These are phyloP conservation scores for Clavariopsis aquatica DNA, from an alignment of 495 filamentous ascomycete genomes.

Conservation along the genomic window DNA sequence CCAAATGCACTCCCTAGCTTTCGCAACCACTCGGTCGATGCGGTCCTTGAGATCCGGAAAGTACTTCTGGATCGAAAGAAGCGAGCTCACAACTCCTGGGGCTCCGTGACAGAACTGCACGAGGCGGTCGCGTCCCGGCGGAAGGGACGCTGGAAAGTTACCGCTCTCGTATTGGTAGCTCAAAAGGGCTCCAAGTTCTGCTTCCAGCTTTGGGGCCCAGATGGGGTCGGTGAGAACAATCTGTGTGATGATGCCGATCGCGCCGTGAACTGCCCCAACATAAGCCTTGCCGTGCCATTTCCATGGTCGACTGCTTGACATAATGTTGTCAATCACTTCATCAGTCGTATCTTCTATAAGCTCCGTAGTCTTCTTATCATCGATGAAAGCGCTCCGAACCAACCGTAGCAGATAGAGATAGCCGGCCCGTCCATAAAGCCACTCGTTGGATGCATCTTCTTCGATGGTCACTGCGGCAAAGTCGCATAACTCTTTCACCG, in stretches of 20 bases:
- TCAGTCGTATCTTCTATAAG: slow-evolving; percentile 46
- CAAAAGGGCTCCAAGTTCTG: slow-evolving; percentile 51
- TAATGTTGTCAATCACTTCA: slow-evolving; percentile 50
- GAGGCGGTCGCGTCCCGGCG: slow-evolving; percentile 50
- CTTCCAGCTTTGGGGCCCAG: slow-evolving; percentile 48
- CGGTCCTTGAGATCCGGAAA: slow-evolving; percentile 52
- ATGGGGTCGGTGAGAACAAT: slow-evolving; percentile 55
- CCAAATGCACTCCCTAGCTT: slow-evolving; percentile 53
- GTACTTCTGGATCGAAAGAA: slow-evolving; percentile 51
- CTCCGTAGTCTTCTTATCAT: slow-evolving; percentile 41
- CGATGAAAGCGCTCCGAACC: slow-evolving; percentile 44
- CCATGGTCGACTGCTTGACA: slow-evolving; percentile 54
- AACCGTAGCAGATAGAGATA: slow-evolving; percentile 61
- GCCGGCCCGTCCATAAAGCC: slow-evolving; percentile 62
- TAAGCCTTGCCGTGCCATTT: slow-evolving; percentile 60
- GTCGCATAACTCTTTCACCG: slow-evolving; percentile 50
- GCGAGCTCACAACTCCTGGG: slow-evolving; percentile 59
- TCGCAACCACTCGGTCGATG: slow-evolving; percentile 53
- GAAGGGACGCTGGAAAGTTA: slow-evolving; percentile 49
- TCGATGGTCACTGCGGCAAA: slow-evolving; percentile 47
- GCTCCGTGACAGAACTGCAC: slow-evolving; percentile 71
- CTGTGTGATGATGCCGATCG: slow-evolving; percentile 64
- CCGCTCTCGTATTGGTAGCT: slow-evolving; percentile 50
- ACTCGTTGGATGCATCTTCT: slow-evolving; percentile 50
- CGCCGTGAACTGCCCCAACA: slow-evolving; percentile 63